Evolutionary conservation across 2,329 filamentous ascomycete species (phyloP).

Genomic region (Lasiodiplodia theobromae): DNA sequence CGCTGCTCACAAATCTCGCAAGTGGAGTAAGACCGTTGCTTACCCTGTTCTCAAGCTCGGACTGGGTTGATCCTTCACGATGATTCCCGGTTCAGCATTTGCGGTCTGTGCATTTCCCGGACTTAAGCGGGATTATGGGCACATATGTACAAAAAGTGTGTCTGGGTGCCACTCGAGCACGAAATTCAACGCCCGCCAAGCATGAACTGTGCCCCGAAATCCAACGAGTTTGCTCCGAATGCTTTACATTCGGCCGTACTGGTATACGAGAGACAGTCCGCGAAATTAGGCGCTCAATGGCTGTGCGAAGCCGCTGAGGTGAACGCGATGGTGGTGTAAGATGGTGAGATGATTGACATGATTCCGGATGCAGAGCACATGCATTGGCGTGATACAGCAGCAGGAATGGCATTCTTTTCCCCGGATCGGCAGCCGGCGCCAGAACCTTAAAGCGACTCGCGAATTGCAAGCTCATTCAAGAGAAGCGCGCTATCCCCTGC

Average conservation of each 20-base stretch:
- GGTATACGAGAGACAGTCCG: background rate
- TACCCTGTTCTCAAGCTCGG: background rate
- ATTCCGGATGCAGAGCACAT: background rate
- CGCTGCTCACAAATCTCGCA: background rate
- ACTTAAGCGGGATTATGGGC: background rate
- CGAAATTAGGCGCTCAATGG: background rate
- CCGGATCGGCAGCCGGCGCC: background rate
- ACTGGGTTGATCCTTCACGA: background rate
- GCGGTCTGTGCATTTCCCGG: background rate
- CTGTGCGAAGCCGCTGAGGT: background rate
- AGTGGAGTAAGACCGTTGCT: background rate
- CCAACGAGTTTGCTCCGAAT: background rate
- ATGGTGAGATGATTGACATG: background rate
- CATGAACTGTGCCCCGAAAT: background rate
- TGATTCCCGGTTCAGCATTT: background rate
- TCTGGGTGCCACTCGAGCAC: background rate
- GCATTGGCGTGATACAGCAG: background rate
- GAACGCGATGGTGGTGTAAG: background rate
- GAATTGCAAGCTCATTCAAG: background rate
- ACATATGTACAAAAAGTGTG: background rate
- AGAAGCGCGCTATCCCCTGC: background rate
- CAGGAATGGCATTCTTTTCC: background rate
- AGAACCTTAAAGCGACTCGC: conserved; percentile 3
- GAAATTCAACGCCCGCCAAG: background rate
- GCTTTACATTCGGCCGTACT: background rate